Evolutionary conservation across 2,329 filamentous ascomycete species (phyloP).

Genomic region (Chrysoporthe puriensis): DNA sequence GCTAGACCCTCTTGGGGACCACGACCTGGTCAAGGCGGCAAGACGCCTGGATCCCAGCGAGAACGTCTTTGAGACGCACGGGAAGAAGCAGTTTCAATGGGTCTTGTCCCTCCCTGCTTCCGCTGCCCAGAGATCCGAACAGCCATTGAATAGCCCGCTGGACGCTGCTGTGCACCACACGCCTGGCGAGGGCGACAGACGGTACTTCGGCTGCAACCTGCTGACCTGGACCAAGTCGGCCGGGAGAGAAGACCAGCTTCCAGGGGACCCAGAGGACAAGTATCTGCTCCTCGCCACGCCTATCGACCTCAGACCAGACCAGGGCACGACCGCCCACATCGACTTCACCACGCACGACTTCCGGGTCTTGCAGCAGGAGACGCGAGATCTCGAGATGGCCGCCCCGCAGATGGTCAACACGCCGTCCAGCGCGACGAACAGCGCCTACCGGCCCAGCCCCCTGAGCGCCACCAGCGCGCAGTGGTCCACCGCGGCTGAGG

Average conservation of each 20-base stretch:
- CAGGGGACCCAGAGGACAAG: constrained; percentile 39
- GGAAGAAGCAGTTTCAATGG: constrained; percentile 56
- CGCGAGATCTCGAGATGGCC: constrained; percentile 15
- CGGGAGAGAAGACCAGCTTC: constrained; percentile 31
- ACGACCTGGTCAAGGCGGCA: constrained; percentile 27
- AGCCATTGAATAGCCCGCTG: constrained; percentile 7
- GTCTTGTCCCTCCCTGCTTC: constrained; percentile 46
- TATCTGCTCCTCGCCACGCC: constrained; percentile 55
- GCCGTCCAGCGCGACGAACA: constrained; percentile 8
- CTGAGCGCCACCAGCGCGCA: constrained; percentile 16
- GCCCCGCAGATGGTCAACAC: not conserved
- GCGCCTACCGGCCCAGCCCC: constrained; percentile 14
- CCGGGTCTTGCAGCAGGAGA: constrained; percentile 16
- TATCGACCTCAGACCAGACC: constrained; percentile 35
- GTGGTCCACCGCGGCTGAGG: constrained; percentile 24
- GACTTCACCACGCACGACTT: constrained; percentile 22
- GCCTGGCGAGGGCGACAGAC: constrained; percentile 17
- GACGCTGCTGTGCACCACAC: constrained; percentile 1
- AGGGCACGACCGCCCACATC: not conserved
- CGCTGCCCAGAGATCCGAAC: constrained; percentile 15
- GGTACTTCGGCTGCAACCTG: constrained; percentile 45
- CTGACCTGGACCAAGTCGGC: constrained; percentile 43
- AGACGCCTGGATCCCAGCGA: constrained; percentile 29
- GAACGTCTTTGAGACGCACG: constrained; percentile 46
- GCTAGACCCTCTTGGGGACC: constrained; percentile 21